phyloP scores from a whole-genome alignment of 1,139 yeast genomes.

The Nakaseomyces sp. region DNA sequence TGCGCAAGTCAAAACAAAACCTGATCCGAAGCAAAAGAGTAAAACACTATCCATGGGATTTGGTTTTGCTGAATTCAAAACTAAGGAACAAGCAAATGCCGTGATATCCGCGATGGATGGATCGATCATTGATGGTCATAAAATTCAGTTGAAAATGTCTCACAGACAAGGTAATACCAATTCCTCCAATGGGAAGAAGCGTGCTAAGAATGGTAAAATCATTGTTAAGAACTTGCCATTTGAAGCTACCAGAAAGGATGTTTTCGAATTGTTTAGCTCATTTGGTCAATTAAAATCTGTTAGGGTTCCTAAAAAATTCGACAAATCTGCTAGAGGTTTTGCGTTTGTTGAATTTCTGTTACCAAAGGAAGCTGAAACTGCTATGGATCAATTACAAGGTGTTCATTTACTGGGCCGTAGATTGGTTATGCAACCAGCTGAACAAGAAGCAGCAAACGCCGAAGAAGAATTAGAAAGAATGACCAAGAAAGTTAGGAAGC shows the following conservation, averaged over 20 bases:
- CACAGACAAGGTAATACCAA: constrained; percentile 50
- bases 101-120: constrained; percentile 76
- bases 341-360: constrained; percentile 91
- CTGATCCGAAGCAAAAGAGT: constrained; percentile 69
- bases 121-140: constrained; percentile 78
- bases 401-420: constrained; percentile 95
- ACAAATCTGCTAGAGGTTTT: constrained; percentile 91
- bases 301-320: constrained; percentile 93
- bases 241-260: constrained; percentile 88
- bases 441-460: constrained; percentile 68
- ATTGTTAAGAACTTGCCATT: constrained; percentile 95
- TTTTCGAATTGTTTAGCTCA: constrained; percentile 81
- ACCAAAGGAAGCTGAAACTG: constrained; percentile 86
- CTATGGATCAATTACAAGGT: constrained; percentile 91
- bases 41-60: constrained; percentile 85
- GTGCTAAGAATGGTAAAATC: constrained; percentile 52
- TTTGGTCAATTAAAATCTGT: constrained; percentile 93
- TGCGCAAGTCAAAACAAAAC: constrained; percentile 79
- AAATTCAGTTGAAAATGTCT: constrained; percentile 77
- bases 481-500: constrained; percentile 78
- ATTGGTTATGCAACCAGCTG: constrained; percentile 90
- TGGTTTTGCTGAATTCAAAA: constrained; percentile 86
- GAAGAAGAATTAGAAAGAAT: constrained; percentile 85
- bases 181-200: constrained; percentile 18
- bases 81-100: constrained; percentile 65